phyloP scores from a whole-genome alignment of 2,329 filamentous ascomycete species.

The Aspergillus melleus region DNA sequence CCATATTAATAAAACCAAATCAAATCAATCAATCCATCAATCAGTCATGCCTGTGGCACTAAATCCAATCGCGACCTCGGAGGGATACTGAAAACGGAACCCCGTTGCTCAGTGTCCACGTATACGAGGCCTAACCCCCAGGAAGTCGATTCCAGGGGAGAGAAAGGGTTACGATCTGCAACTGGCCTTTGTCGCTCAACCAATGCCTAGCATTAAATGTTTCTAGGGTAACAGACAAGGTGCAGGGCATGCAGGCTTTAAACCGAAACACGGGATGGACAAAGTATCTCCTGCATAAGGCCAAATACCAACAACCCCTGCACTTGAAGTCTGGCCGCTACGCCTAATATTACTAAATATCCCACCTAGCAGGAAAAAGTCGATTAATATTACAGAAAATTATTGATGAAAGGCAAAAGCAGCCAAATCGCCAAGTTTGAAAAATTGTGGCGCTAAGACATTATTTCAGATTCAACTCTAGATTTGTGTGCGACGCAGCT shows the following conservation, averaged over 20 bases:
- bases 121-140: background rate
- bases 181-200: background rate
- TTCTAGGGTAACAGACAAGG: background rate
- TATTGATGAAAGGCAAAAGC: background rate
- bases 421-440: background rate
- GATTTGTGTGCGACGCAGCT: background rate
- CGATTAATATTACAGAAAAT: background rate
- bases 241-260: background rate
- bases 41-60: background rate
- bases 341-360: background rate
- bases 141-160: background rate
- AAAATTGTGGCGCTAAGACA: background rate
- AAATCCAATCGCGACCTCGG: background rate
- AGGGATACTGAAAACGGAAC: background rate
- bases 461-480: background rate
- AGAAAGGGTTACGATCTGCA: slow-evolving; percentile 3
- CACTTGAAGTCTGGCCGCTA: background rate
- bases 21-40: background rate
- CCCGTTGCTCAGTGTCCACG: background rate
- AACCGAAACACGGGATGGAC: background rate
- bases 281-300: background rate
- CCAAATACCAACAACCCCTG: no score
- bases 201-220: background rate
- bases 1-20: background rate
- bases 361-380: background rate